Evolutionary conservation across 768 basidiomycete species (phyloP).

Genomic region (Suillus subaureus): DNA sequence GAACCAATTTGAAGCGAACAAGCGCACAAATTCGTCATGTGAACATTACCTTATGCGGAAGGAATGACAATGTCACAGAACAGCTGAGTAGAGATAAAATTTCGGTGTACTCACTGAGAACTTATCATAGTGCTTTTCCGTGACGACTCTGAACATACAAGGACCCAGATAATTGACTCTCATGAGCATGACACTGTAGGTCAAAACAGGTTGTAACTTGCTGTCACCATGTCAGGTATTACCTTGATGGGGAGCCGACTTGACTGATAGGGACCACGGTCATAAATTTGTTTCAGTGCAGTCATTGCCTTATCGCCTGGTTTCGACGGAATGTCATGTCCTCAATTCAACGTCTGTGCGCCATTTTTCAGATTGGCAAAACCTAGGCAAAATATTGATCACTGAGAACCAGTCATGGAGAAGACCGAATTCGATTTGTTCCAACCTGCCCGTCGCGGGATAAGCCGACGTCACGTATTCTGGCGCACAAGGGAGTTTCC

Average conservation of each 20-base stretch:
- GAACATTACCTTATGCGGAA: neutral
- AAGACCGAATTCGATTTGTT: constrained; percentile 17
- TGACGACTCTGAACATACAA: neutral
- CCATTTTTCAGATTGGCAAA: constrained; percentile 5
- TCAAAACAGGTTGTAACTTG: neutral
- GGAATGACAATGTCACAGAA: too few relatives aligned
- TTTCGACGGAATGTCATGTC: neutral
- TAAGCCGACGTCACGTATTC: constrained; percentile 20
- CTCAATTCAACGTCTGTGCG: neutral
- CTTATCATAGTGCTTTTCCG: neutral
- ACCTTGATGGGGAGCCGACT: neutral
- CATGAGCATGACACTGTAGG: neutral
- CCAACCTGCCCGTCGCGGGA: constrained; percentile 27
- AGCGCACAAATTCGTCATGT: neutral
- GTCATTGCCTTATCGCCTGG: neutral
- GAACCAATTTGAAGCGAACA: constrained; percentile 13
- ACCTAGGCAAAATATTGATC: constrained; percentile 4
- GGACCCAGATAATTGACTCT: too few relatives aligned
- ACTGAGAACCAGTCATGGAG: constrained; percentile 2
- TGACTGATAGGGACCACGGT: neutral
- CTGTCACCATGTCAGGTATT: neutral
- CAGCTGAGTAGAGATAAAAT: too few relatives aligned
- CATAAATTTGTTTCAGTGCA: neutral
- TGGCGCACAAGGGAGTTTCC: constrained; percentile 25
- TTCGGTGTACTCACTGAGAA: too few relatives aligned